Evolutionary conservation across 108 stramenopile species (phyloP), one percentile per base, ranked within the genome.

Genomic region (Discostella stelligeroides): DNA sequence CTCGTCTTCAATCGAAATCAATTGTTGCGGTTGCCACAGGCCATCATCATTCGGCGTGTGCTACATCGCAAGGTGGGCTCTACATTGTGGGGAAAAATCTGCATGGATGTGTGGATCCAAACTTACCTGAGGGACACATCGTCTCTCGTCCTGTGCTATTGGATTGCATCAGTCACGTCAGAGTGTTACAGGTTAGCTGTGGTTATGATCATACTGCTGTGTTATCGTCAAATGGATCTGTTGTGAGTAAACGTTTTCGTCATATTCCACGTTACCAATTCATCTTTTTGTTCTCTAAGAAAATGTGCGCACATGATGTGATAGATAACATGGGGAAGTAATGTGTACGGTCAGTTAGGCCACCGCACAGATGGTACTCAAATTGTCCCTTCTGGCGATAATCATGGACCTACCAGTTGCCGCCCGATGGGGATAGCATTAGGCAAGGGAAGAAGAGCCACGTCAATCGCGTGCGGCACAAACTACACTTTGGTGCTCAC

Each of bases 151-250:
- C 86, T 20, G 58, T 65, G 21, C 73, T 86, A 23, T 57, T 85
- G 54, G 86, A 87, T 40, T 71, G 66, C 15, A 42, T 81, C 17
- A 72, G 83, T 29, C 68, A 65, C 47, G 67, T 74, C 25, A 69
- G 72, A 39, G 82, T 91, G 14, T 53, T 75, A 13, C 80, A 84
- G 56, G 86, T 91, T 28, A 75, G 84, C 47, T 88, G 87, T 60
- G 90, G 90, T 7, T 64, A 50, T 18, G 82, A 88, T 75, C 90
- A 91, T 60, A 87, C 87, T 7, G 90, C 90, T 1, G 87, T 73
- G 2, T n/a, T 91, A 9, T 79, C 84, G 13, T 79, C 83, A n/a
- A 85, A 68, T 53, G 81, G 85, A 11, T 69, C 82, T 37, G 87
- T 91, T 5, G 46, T 45, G 29, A 62, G 42, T 62, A 21, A 5